Evolutionary conservation across 1,284 basidiomycete genomes (phyloP), one percentile per base, ranked within the genome.

Genomic region (Fistulina hepatica): DNA sequence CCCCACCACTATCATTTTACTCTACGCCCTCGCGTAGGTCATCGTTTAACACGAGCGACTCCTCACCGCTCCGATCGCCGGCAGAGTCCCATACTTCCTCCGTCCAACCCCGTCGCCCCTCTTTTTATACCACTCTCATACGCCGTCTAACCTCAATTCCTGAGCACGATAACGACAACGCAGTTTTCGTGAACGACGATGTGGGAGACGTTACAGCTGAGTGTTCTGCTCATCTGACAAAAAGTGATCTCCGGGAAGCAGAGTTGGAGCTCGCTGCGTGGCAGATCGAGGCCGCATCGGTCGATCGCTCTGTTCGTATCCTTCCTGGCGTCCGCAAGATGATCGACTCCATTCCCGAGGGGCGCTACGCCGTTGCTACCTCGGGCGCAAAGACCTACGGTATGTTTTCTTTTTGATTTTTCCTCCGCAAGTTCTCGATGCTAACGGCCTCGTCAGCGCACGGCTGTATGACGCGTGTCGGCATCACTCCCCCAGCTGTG

Each of bases 381-480:
- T 81, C 78, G 0, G 81, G 81, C 6, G 81, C 82, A 2, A 78
- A 75, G 53, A 83, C 78, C 1, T 82, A 82, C 42, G 70, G 70
- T 72, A 45, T 35, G 67, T 57, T 33, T n/a, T n/a, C n/a, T n/a
- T n/a, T n/a, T n/a, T n/a, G n/a, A n/a, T n/a, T n/a, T n/a, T n/a
- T n/a, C n/a, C n/a, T n/a, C n/a, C n/a, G n/a, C n/a, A n/a, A n/a
- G n/a, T n/a, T n/a, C n/a, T n/a, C n/a, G n/a, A n/a, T n/a, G n/a
- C n/a, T n/a, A n/a, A n/a, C n/a, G n/a, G 43, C 23, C 28, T 22
- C 37, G 37, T 12, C 34, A 76, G 76, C 76, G 15, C 64, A 78
- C 48, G 80, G 79, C 15, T 81, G 79, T 51, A 76, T 83, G 68
- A 67, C 65, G 6, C 73, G 76, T 41, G 80, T 80, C 31, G 80